Percentiles rank a stretch among this genome's conserved stretches.
These are phyloP conservation scores for Exophiala viscosa DNA, from an alignment of 2,329 filamentous ascomycete species.

Conservation along the genomic window DNA sequence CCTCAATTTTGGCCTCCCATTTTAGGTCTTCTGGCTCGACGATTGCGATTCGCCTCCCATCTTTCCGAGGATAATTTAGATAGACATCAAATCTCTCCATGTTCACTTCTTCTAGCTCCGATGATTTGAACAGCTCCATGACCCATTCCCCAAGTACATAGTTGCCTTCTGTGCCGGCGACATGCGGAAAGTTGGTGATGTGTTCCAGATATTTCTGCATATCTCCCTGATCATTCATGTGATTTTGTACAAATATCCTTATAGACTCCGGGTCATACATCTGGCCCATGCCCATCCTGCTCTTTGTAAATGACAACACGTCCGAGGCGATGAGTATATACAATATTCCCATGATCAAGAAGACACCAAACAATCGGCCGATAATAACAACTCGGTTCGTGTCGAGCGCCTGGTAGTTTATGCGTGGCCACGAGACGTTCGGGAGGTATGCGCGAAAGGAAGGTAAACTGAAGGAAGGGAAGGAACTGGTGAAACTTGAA, in stretches of 20 bases:
- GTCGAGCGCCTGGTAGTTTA: conserved; percentile 38
- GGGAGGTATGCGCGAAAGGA: conserved; percentile 45
- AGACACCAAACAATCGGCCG: conserved; percentile 68
- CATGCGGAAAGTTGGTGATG: conserved; percentile 78
- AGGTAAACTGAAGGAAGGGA: conserved; percentile 55
- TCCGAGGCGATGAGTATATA: conserved; percentile 86
- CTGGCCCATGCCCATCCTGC: conserved; percentile 60
- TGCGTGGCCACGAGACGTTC: conserved; percentile 37
- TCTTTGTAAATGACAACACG: conserved; percentile 64
- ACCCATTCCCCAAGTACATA: conserved; percentile 82
- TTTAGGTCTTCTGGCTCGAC: conserved; percentile 63
- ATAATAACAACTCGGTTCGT: conserved; percentile 62
- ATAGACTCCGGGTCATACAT: conserved; percentile 83
- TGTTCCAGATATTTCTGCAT: conserved; percentile 72
- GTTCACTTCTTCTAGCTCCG: conserved; percentile 69
- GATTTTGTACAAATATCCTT: conserved; percentile 67
- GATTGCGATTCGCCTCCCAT: conserved; percentile 77
- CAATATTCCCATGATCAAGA: conserved; percentile 71
- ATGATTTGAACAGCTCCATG: conserved; percentile 68
- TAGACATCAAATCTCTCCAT: conserved; percentile 84
- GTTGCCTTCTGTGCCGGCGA: conserved; percentile 92
- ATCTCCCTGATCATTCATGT: conserved; percentile 61
- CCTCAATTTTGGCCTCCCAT: conserved; percentile 83
- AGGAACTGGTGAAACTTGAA: conserved; percentile 52
- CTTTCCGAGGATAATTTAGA: conserved; percentile 79